These are phyloP conservation scores for Globisporangium echinulatum DNA, from an alignment of 352 stramenopile genomes.

Conservation along the genomic window DNA sequence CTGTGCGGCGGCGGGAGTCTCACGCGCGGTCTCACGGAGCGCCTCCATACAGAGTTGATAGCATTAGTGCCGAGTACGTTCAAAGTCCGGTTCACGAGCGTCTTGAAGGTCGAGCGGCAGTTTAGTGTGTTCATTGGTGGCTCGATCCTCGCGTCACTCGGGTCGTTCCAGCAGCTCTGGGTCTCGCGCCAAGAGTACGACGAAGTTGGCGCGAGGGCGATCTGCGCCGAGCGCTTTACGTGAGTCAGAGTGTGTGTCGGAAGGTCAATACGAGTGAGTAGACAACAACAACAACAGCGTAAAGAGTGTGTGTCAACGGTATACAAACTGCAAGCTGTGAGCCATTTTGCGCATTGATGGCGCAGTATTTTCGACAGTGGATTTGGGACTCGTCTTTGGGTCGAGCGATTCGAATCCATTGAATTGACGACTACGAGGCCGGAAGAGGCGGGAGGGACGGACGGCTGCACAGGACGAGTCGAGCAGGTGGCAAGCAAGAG, in stretches of 20 bases:
- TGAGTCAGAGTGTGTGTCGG: slow-evolving; percentile 8
- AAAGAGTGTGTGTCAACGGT: too few species aligned
- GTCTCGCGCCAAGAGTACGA: slow-evolving; percentile 84
- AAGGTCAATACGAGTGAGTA: background rate
- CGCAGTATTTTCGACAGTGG: too few species aligned
- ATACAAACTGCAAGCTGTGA: too few species aligned
- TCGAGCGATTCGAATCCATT: too few species aligned
- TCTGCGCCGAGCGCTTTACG: slow-evolving; percentile 67
- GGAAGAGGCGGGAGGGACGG: too few species aligned
- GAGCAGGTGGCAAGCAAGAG: background rate
- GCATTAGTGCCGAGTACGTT: slow-evolving; percentile 75
- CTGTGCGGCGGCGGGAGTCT: slow-evolving; percentile 78
- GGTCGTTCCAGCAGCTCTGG: slow-evolving; percentile 87
- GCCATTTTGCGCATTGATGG: too few species aligned
- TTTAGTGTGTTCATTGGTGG: slow-evolving; percentile 87
- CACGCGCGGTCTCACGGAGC: slow-evolving; percentile 68
- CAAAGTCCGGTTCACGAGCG: slow-evolving; percentile 82
- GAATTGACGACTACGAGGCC: too few species aligned
- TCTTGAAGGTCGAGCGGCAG: slow-evolving; percentile 78
- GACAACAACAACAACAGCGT: too few species aligned
- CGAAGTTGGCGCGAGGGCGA: slow-evolving; percentile 55
- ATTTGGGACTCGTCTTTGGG: too few species aligned
- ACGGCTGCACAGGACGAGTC: too few species aligned
- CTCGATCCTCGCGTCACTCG: slow-evolving; percentile 81
- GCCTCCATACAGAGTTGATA: slow-evolving; percentile 72